These are phyloP conservation scores for Boletus eberwhitei DNA, from an alignment of 768 basidiomycete genomes.

Conservation along the genomic window DNA sequence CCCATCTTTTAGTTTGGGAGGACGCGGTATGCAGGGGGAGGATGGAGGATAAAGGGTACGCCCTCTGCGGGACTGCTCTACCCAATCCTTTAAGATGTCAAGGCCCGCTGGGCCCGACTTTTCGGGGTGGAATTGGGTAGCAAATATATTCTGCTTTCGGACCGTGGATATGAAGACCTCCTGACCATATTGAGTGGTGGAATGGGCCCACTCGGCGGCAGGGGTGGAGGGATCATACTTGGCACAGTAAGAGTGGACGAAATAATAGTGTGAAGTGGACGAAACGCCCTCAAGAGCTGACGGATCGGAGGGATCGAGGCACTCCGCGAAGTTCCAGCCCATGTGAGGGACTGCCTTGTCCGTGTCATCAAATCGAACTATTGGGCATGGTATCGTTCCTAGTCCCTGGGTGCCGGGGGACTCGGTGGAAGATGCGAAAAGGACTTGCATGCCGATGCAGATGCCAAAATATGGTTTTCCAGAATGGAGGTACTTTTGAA, in stretches of 20 bases:
- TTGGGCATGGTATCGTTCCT: conserved; percentile 77
- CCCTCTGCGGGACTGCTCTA: conserved; percentile 50
- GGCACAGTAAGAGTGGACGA: conserved; percentile 93
- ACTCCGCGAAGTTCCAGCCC: conserved; percentile 87
- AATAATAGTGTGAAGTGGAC: conserved; percentile 79
- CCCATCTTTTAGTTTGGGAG: conserved; percentile 50
- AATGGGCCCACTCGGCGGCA: conserved; percentile 74
- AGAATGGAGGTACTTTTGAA: conserved; percentile 77
- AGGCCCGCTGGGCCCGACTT: conserved; percentile 92
- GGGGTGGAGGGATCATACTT: conserved; percentile 62
- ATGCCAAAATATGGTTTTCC: conserved; percentile 96
- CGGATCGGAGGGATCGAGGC: conserved; percentile 42
- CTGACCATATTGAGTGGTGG: conserved; percentile 90
- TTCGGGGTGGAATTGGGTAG: conserved; percentile 96
- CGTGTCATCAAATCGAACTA: conserved; percentile 63
- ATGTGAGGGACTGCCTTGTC: conserved; percentile 96
- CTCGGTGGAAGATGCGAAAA: conserved; percentile 86
- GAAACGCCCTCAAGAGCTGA: conserved; percentile 46
- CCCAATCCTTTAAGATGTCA: conserved; percentile 75
- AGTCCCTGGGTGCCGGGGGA: conserved; percentile 67
- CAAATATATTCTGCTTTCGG: conserved; percentile 81
- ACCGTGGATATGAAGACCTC: conserved; percentile 88
- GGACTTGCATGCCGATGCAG: conserved; percentile 97
- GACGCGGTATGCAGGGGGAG: conserved; percentile 29
- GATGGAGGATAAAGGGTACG: conserved; percentile 34